Evolutionary conservation across 225 moss, liverwort and hornwort genomes (phyloP).

Genomic region (Bryoerythrophyllum caledonicum): DNA sequence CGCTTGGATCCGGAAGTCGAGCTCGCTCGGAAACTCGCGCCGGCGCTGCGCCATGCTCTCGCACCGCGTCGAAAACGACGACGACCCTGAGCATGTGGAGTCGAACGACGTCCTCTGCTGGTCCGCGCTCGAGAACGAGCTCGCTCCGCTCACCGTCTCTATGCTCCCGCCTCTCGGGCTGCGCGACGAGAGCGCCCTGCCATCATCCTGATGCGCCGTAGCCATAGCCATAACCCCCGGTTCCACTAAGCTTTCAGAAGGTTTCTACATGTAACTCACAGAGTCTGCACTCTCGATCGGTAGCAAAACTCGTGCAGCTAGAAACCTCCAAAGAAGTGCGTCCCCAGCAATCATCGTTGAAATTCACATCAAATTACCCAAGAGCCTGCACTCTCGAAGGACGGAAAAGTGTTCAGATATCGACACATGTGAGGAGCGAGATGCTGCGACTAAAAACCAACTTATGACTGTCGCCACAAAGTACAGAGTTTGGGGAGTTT

Average conservation of each 20-base stretch:
- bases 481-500: background rate
- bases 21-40: conserved; percentile 23
- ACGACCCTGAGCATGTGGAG: conserved; percentile 20
- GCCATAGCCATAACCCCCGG: conserved; percentile 8
- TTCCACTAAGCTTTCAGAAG: conserved; percentile 4
- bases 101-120: conserved; percentile 25
- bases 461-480: background rate
- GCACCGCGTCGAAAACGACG: conserved; percentile 37
- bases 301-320: too few relatives aligned
- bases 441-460: too few relatives aligned
- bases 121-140: conserved; percentile 11
- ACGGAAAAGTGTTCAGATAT: too few relatives aligned
- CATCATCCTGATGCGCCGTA: background rate
- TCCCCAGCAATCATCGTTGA: too few relatives aligned
- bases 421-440: too few relatives aligned
- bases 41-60: conserved; percentile 33
- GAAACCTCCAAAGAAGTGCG: too few relatives aligned
- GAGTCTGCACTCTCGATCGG: background rate
- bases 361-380: too few relatives aligned
- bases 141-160: background rate
- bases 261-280: too few relatives aligned
- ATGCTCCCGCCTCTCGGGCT: background rate
- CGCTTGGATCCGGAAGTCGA: conserved; percentile 34
- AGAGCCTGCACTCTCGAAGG: too few relatives aligned
- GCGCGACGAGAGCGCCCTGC: too few relatives aligned